These are phyloP conservation scores for Penicillium sp. DNA, from an alignment of 2,329 filamentous ascomycete genomes.

Conservation along the genomic window DNA sequence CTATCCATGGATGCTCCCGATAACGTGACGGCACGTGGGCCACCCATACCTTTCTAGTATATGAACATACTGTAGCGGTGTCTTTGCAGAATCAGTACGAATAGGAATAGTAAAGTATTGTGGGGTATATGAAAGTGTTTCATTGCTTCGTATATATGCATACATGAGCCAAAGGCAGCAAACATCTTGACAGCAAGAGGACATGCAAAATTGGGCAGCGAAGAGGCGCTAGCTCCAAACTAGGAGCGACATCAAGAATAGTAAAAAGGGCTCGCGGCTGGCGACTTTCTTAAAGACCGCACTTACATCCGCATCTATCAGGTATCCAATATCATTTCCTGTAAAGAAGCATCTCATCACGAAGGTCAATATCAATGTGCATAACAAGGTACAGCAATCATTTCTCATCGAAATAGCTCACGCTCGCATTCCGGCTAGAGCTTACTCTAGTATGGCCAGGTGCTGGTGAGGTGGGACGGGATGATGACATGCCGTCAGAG, in stretches of 20 bases:
- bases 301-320: conserved; percentile 14
- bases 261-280: not conserved
- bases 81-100: not conserved
- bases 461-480: conserved; percentile 53
- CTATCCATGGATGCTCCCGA: not conserved
- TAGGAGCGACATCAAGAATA: conserved; percentile 3
- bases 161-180: conserved; percentile 21
- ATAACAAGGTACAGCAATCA: conserved; percentile 19
- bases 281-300: not conserved
- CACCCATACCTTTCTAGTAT: not conserved
- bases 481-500: conserved; percentile 54
- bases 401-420: conserved; percentile 42
- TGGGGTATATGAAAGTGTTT: conserved; percentile 16
- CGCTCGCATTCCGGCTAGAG: conserved; percentile 38
- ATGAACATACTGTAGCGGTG: no score
- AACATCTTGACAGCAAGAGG: conserved; percentile 4
- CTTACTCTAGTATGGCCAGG: conserved; percentile 48
- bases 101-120: not conserved
- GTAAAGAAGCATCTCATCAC: conserved; percentile 2
- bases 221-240: conserved; percentile 1
- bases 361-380: not conserved
- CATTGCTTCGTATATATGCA: conserved; percentile 32
- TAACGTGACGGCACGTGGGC: conserved; percentile 15
- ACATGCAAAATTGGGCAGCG: conserved; percentile 4
- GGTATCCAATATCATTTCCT: conserved; percentile 19